phyloP scores from a whole-genome alignment of 352 stramenopile species.

The Aphanomyces stellatus region DNA sequence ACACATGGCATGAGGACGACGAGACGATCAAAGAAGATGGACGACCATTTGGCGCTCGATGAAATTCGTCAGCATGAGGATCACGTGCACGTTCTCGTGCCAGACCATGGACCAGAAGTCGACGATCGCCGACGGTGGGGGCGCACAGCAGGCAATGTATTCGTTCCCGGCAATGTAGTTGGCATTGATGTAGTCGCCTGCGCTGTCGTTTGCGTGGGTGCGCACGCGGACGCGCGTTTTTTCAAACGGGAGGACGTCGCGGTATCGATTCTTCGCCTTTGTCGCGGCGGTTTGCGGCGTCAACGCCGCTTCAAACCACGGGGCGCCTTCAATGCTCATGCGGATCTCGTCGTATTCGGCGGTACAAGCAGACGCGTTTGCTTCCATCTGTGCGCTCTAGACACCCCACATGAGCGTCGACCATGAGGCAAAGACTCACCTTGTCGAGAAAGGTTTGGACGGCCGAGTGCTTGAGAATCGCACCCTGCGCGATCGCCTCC shows the following conservation, averaged over 20 bases:
- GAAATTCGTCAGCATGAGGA: slow-evolving; percentile 87
- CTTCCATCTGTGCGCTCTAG: slow-evolving; percentile 8
- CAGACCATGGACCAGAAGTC: slow-evolving; percentile 84
- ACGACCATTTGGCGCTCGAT: slow-evolving; percentile 43
- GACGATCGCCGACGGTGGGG: slow-evolving; percentile 42
- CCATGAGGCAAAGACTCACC: background rate
- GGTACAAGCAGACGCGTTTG: slow-evolving; percentile 23
- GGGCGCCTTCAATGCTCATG: slow-evolving; percentile 41
- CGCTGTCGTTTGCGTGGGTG: background rate
- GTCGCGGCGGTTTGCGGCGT: slow-evolving; percentile 58
- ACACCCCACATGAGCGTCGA: background rate
- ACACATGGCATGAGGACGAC: background rate
- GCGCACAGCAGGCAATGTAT: slow-evolving; percentile 74
- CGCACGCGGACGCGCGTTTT: slow-evolving; percentile 50
- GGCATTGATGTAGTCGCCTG: slow-evolving; percentile 22
- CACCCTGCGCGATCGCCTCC: background rate
- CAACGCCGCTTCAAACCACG: slow-evolving; percentile 43
- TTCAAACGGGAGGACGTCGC: slow-evolving; percentile 67
- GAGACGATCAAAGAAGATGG: background rate
- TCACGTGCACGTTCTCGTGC: slow-evolving; percentile 60
- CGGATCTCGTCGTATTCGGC: slow-evolving; percentile 60
- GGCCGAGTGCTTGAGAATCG: background rate
- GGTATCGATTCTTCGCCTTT: slow-evolving; percentile 67
- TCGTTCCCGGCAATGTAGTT: slow-evolving; percentile 5
- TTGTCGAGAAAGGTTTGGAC: background rate